Percentiles rank a stretch among this genome's conserved stretches.
Conservation (phyloP, 768 basidiomycete species). For the Rhizopogon vesiculosus region DNA sequence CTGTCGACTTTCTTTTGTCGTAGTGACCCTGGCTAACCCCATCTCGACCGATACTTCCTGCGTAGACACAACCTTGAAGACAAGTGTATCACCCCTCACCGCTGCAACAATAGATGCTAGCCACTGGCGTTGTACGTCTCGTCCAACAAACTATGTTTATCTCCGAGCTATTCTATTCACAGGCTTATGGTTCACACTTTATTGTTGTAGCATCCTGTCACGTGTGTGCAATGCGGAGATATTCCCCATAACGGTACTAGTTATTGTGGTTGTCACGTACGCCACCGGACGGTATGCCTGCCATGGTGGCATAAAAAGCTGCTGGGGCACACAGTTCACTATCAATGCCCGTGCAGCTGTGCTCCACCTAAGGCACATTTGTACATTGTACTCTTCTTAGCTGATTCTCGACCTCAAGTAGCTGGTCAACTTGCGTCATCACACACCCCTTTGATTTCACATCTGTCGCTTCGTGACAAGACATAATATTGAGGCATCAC, state of each 20-base stretch:
- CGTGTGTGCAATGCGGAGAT: not conserved
- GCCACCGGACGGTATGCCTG: constrained; percentile 4
- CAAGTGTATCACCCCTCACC: not conserved
- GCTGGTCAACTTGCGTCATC: constrained; percentile 23
- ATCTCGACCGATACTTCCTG: too few relatives aligned
- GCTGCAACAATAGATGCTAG: not conserved
- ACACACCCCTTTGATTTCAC: constrained; percentile 12
- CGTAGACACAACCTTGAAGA: not conserved
- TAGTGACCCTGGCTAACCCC: not conserved
- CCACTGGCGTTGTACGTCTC: not conserved
- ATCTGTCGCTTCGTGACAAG: not conserved
- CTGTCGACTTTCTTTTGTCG: not conserved
- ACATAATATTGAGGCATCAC: constrained; percentile 2
- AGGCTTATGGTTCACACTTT: not conserved
- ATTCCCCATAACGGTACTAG: constrained; percentile 15
- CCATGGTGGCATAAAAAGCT: constrained; percentile 14
- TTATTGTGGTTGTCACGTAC: constrained; percentile 17
- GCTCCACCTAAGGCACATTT: constrained; percentile 18
- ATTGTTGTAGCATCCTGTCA: not conserved
- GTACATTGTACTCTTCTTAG: constrained; percentile 4
- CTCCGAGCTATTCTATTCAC: constrained; percentile 18
- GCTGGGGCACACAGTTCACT: not conserved
- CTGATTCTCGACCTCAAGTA: constrained; percentile 12
- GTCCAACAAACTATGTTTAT: not conserved
- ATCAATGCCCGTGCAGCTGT: constrained; percentile 19